A percentile compares a stretch with the other conserved stretches of the same genome.
phyloP scores from a whole-genome alignment of 2,329 filamentous ascomycete genomes.

The Arthrobotrys megalospora region DNA sequence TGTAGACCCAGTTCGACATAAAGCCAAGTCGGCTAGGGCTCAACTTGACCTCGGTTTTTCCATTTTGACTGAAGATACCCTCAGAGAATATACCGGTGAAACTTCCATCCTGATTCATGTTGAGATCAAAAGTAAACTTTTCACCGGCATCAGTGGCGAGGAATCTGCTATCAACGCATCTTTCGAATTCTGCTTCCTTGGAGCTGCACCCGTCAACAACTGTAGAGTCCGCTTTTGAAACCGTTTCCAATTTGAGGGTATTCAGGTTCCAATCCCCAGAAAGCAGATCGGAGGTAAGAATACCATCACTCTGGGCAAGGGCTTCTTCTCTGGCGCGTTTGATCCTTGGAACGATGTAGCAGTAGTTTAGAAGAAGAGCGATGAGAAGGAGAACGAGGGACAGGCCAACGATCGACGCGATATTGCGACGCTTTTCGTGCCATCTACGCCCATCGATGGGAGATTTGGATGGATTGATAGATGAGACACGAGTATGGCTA shows the following conservation, averaged over 20 bases:
- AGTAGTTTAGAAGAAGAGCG: constrained; percentile 49
- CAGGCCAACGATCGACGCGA: constrained; percentile 38
- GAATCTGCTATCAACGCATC: constrained; percentile 55
- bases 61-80: constrained; percentile 42
- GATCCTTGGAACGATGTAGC: constrained; percentile 51
- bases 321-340: constrained; percentile 1
- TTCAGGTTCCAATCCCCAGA: constrained; percentile 52
- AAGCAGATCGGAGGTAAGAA: constrained; percentile 29
- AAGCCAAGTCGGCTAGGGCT: constrained; percentile 41
- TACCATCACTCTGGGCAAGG: background rate
- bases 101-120: constrained; percentile 40
- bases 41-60: constrained; percentile 34
- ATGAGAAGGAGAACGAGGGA: constrained; percentile 38
- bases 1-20: constrained; percentile 47
- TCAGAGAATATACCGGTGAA: constrained; percentile 48
- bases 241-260: constrained; percentile 24
- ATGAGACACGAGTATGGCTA: constrained; percentile 51
- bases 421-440: constrained; percentile 56
- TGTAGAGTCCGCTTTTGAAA: constrained; percentile 30
- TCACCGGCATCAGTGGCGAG: constrained; percentile 23
- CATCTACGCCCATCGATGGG: constrained; percentile 55
- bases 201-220: constrained; percentile 46
- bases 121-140: constrained; percentile 45
- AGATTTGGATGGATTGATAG: constrained; percentile 49
- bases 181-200: constrained; percentile 48